Evolutionary conservation across 176 grass and related monocot genomes (phyloP).

Genomic region (Pharus latifolius): DNA sequence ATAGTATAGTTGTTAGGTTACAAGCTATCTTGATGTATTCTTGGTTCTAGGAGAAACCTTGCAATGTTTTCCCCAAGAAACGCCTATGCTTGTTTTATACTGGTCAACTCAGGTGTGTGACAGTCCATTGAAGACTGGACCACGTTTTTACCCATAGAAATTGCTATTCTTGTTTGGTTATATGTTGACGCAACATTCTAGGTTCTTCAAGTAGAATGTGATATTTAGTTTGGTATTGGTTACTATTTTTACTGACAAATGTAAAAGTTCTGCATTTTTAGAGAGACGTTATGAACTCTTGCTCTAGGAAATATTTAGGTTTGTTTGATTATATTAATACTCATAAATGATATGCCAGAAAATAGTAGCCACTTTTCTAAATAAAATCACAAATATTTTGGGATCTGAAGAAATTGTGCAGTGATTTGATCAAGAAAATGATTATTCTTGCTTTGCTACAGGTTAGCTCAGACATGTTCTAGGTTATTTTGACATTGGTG

Average conservation of each 20-base stretch:
- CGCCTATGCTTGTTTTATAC: background rate
- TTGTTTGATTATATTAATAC: background rate
- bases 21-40: background rate
- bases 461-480: conserved; percentile 21
- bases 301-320: background rate
- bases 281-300: background rate
- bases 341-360: background rate
- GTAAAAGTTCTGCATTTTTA: background rate
- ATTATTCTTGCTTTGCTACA: background rate
- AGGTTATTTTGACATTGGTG: background rate
- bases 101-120: no score
- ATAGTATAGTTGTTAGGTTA: background rate
- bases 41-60: background rate
- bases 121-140: background rate
- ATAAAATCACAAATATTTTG: background rate
- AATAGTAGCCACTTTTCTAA: background rate
- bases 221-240: background rate
- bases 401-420: background rate
- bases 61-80: background rate
- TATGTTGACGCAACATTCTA: background rate
- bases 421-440: background rate
- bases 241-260: background rate
- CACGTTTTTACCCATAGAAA: background rate
- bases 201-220: background rate
- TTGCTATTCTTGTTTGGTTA: background rate